These are phyloP conservation scores for Ophiostoma piceae DNA, from an alignment of 2,329 filamentous ascomycete species.

Conservation along the genomic window DNA sequence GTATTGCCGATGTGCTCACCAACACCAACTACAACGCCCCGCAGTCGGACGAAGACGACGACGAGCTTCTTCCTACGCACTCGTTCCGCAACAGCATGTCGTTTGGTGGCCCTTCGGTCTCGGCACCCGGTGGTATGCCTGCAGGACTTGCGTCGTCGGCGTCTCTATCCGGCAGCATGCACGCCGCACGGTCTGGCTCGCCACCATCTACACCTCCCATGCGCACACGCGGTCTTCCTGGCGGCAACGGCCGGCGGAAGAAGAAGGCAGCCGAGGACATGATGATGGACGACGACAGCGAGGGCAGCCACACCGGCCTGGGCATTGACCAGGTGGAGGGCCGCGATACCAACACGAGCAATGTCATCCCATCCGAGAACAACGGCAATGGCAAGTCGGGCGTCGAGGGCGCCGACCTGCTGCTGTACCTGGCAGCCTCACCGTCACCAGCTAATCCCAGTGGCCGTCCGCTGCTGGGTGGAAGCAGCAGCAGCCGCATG, in stretches of 20 bases:
- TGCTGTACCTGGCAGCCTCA: constrained; percentile 83
- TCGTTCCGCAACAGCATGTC: constrained; percentile 56
- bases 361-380: neutral
- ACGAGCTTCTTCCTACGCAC: constrained; percentile 70
- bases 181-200: constrained; percentile 57
- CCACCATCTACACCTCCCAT: constrained; percentile 78
- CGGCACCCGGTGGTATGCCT: constrained; percentile 1
- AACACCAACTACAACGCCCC: constrained; percentile 55
- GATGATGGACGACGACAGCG: constrained; percentile 32
- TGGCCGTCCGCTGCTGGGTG: constrained; percentile 32
- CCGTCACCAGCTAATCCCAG: constrained; percentile 71
- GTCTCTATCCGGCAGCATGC: constrained; percentile 32
- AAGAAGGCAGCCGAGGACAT: constrained; percentile 38
- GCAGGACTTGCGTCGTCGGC: constrained; percentile 11
- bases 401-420: constrained; percentile 74
- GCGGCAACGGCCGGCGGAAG: constrained; percentile 39
- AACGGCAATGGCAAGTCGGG: constrained; percentile 39
- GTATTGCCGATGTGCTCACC: constrained; percentile 59
- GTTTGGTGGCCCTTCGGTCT: constrained; percentile 5
- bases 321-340: constrained; percentile 36
- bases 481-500: constrained; percentile 42
- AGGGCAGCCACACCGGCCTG: constrained; percentile 19
- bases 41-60: constrained; percentile 75
- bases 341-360: constrained; percentile 32
- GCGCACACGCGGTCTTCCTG: constrained; percentile 46